phyloP scores from a whole-genome alignment of 2,329 filamentous ascomycete genomes.

The Huntiella moniliformis region DNA sequence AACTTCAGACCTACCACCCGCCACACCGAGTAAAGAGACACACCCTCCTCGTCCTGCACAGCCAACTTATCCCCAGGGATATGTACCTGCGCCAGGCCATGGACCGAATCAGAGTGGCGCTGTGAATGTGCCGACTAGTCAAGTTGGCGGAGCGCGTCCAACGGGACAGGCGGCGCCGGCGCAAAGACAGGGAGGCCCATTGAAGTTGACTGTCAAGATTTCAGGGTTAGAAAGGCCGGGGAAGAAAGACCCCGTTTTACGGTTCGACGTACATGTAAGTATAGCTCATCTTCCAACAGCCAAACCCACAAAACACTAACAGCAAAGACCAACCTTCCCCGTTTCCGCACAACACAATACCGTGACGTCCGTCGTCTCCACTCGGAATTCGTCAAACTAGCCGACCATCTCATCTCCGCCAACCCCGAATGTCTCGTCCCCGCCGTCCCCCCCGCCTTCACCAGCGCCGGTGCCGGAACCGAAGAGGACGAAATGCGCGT shows the following conservation, averaged over 20 bases:
- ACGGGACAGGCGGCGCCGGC: conserved; percentile 30
- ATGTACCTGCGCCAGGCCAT: background rate
- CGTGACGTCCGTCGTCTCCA: conserved; percentile 91
- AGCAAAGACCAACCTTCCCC: conserved; percentile 82
- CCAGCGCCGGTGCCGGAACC: conserved; percentile 82
- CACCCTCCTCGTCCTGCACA: no score
- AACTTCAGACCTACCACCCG: conserved; percentile 10
- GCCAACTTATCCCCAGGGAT: background rate
- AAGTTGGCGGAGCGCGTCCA: background rate
- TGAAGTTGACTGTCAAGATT: conserved; percentile 85
- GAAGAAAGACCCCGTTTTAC: conserved; percentile 84
- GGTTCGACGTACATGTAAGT: conserved; percentile 86
- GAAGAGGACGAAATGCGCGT: conserved; percentile 87
- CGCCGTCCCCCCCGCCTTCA: conserved; percentile 83
- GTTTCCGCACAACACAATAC: conserved; percentile 94
- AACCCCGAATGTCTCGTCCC: conserved; percentile 92
- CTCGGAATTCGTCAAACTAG: conserved; percentile 91
- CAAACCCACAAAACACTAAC: background rate
- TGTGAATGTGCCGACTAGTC: background rate
- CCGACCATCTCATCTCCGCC: conserved; percentile 87
- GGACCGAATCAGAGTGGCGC: conserved; percentile 1
- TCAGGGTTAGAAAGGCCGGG: conserved; percentile 82
- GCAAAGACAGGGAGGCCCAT: conserved; percentile 20
- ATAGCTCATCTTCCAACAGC: background rate
- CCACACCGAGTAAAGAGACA: conserved; percentile 13